Percentiles rank a stretch among this genome's conserved stretches.
These are phyloP conservation scores for Sordariomycetes sp. DNA, from an alignment of 2,329 filamentous ascomycete genomes.

Conservation along the genomic window DNA sequence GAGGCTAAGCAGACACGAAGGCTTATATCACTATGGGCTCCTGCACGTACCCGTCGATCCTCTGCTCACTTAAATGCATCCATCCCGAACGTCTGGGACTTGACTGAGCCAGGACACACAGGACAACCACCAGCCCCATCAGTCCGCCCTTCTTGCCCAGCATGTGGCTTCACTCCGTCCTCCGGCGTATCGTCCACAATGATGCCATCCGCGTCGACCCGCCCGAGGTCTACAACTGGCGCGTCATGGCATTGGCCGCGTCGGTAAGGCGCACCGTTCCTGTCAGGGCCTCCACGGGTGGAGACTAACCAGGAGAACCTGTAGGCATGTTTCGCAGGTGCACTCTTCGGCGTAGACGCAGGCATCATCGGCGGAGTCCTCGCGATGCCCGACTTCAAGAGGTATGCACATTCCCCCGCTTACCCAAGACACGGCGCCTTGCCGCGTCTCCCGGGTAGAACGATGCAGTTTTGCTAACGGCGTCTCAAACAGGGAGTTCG, in stretches of 20 bases:
- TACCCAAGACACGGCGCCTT: no score
- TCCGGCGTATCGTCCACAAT: conserved; percentile 52
- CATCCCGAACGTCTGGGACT: no score
- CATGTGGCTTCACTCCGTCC: conserved; percentile 17
- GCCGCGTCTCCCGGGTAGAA: no score
- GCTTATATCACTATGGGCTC: no score
- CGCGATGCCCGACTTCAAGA: conserved; percentile 45
- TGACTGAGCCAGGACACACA: no score
- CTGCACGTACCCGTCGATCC: no score
- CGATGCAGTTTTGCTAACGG: no score
- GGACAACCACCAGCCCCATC: no score
- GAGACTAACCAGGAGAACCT: conserved; percentile 22
- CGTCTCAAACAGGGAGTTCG: conserved; percentile 11
- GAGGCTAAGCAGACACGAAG: no score
- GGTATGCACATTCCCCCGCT: conserved; percentile 19
- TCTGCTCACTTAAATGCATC: no score
- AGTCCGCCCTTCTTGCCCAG: no score
- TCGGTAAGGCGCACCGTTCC: conserved; percentile 27
- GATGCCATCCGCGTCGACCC: conserved; percentile 61
- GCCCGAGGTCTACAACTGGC: conserved; percentile 61
- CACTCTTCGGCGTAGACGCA: conserved; percentile 40
- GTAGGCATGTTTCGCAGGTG: conserved; percentile 51
- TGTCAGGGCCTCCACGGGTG: neutral
- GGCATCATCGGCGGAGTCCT: conserved; percentile 60
- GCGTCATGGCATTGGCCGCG: conserved; percentile 47